phyloP scores from a whole-genome alignment of 768 basidiomycete species.

The Lactarius evosmus region DNA sequence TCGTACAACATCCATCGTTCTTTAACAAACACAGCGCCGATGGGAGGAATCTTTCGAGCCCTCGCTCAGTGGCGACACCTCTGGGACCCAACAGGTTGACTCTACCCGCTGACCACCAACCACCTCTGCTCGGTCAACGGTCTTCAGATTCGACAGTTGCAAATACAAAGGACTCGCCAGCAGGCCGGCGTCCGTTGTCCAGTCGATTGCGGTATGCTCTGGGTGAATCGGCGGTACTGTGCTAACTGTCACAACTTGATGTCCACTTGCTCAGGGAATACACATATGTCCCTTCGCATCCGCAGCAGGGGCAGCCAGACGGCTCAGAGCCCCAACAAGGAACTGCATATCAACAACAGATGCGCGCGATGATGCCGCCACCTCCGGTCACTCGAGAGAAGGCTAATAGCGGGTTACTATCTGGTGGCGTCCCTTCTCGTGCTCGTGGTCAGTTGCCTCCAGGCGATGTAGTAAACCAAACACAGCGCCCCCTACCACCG shows the following conservation, averaged over 20 bases:
- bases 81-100: constrained; percentile 64
- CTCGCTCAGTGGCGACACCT: constrained; percentile 54
- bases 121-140: constrained; percentile 41
- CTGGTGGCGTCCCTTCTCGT: background rate
- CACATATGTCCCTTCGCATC: constrained; percentile 54
- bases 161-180: constrained; percentile 14
- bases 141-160: constrained; percentile 9
- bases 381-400: constrained; percentile 30
- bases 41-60: constrained; percentile 47
- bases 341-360: constrained; percentile 24
- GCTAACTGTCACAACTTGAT: background rate
- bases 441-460: constrained; percentile 4
- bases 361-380: constrained; percentile 34
- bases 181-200: constrained; percentile 44
- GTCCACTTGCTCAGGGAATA: constrained; percentile 51
- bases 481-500: constrained; percentile 1
- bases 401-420: background rate
- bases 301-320: constrained; percentile 40
- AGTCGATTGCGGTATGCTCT: constrained; percentile 49
- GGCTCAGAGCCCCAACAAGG: constrained; percentile 32
- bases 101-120: constrained; percentile 57
- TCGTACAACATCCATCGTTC: background rate
- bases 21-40: constrained; percentile 8
- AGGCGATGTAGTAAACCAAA: constrained; percentile 1
- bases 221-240: background rate